Percentiles rank a stretch among this genome's conserved stretches.
Conservation (phyloP, 306 rosid genomes). For the Malus sieversii region DNA sequence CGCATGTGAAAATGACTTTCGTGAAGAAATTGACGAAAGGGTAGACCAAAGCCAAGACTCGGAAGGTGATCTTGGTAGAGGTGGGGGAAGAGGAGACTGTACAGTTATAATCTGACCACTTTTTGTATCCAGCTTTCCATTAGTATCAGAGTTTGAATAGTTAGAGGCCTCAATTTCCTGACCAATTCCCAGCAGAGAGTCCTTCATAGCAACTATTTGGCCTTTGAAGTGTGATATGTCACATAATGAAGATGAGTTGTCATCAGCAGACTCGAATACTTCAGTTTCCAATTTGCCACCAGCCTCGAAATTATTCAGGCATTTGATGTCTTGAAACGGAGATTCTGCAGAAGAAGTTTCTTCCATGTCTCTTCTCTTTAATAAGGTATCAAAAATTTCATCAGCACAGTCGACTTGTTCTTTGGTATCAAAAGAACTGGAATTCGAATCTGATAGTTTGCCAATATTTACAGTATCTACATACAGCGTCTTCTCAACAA, state of each 20-base stretch:
- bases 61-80: slow-evolving; percentile 86
- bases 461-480: slow-evolving; percentile 55
- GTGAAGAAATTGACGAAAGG: slow-evolving; percentile 45
- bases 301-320: slow-evolving; percentile 28
- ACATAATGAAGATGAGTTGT: slow-evolving; percentile 18
- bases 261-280: slow-evolving; percentile 23
- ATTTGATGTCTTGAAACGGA: slow-evolving; percentile 30
- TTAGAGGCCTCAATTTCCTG: slow-evolving; percentile 20
- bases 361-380: slow-evolving; percentile 23
- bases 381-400: slow-evolving; percentile 14
- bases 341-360: slow-evolving; percentile 27
- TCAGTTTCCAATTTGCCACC: slow-evolving; percentile 22
- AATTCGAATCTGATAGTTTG: slow-evolving; percentile 25
- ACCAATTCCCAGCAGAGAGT: slow-evolving; percentile 20
- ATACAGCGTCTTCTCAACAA: slow-evolving; percentile 68
- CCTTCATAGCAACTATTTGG: slow-evolving; percentile 28
- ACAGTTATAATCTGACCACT: slow-evolving; percentile 25
- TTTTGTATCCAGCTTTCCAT: slow-evolving; percentile 7
- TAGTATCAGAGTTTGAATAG: slow-evolving; percentile 17
- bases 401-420: slow-evolving; percentile 17
- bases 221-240: slow-evolving; percentile 19
- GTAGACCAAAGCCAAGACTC: slow-evolving; percentile 96
- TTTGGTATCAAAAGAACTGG: slow-evolving; percentile 27
- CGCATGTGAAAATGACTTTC: slow-evolving; percentile 31
- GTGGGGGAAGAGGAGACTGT: slow-evolving; percentile 57